Evolutionary conservation across 2,329 filamentous ascomycete genomes (phyloP).

Genomic region (Penicillium verrucosum): DNA sequence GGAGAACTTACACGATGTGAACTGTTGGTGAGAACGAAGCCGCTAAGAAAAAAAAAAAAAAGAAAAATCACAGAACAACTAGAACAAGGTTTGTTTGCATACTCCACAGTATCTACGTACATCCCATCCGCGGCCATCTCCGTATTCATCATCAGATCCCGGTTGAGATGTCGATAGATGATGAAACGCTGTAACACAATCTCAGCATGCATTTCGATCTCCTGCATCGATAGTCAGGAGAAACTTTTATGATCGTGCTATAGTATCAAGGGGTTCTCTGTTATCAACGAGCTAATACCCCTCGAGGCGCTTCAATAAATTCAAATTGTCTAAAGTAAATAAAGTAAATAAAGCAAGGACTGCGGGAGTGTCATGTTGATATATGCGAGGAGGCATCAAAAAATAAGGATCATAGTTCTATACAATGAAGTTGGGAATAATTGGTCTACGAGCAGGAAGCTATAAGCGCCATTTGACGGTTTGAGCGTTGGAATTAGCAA

Average conservation of each 20-base stretch:
- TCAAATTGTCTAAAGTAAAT: constrained; percentile 16
- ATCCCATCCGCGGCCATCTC: not conserved
- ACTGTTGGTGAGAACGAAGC: not conserved
- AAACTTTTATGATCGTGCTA: constrained; percentile 11
- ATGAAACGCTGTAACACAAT: constrained; percentile 17
- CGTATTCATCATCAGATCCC: not conserved
- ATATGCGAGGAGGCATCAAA: constrained; percentile 25
- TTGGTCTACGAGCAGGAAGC: not conserved
- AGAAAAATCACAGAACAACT: not conserved
- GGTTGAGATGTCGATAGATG: constrained; percentile 9
- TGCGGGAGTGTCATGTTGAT: constrained; percentile 12
- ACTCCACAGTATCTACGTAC: not conserved
- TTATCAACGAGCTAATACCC: constrained; percentile 15
- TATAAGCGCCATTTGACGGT: not conserved
- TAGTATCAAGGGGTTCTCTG: constrained; percentile 14
- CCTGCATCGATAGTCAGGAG: constrained; percentile 23
- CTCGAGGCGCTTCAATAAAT: constrained; percentile 13
- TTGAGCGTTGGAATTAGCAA: not conserved
- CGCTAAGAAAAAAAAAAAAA: not conserved
- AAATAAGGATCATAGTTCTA: not conserved
- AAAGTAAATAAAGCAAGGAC: constrained; percentile 34
- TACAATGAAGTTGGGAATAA: not conserved
- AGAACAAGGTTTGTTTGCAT: constrained; percentile 2
- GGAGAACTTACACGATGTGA: not conserved
- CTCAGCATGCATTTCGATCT: constrained; percentile 1